Evolutionary conservation across 768 basidiomycete species (phyloP).

Genomic region (Lactarius quietus): DNA sequence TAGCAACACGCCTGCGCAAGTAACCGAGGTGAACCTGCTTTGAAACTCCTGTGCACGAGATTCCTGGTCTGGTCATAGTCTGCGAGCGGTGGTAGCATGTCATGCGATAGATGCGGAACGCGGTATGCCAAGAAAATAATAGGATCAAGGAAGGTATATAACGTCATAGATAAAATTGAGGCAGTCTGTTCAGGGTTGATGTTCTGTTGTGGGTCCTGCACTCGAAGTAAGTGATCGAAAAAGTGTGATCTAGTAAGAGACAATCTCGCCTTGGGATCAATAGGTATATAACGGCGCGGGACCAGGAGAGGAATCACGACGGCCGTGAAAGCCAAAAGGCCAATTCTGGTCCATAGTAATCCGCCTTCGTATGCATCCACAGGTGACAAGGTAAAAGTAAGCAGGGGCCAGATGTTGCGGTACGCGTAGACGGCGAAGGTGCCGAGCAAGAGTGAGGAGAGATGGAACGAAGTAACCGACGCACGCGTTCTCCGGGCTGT

Average conservation of each 20-base stretch:
- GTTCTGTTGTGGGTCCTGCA: constrained; percentile 29
- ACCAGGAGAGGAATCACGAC: constrained; percentile 50
- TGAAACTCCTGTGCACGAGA: constrained; percentile 35
- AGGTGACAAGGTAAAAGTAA: constrained; percentile 49
- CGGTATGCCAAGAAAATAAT: constrained; percentile 43
- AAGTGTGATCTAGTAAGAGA: background rate
- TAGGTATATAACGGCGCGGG: constrained; percentile 55
- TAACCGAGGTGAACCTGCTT: constrained; percentile 27
- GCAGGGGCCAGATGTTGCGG: constrained; percentile 56
- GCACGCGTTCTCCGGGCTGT: constrained; percentile 11
- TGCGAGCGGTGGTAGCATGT: constrained; percentile 42
- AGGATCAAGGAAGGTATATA: constrained; percentile 54
- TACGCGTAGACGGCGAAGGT: constrained; percentile 49
- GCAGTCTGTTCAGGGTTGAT: constrained; percentile 34
- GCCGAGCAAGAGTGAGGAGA: constrained; percentile 46
- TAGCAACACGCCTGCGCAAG: background rate
- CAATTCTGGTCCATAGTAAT: constrained; percentile 52
- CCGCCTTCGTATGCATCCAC: constrained; percentile 46
- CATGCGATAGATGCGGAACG: constrained; percentile 41
- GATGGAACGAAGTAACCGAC: constrained; percentile 39
- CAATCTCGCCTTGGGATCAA: constrained; percentile 46
- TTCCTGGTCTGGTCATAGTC: constrained; percentile 43
- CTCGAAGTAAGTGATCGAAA: background rate
- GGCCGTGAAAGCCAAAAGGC: constrained; percentile 43
- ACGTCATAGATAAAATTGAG: constrained; percentile 33